Conservation (phyloP, 371 early-diverging fungal genomes). For the Mucor irregularis region DNA sequence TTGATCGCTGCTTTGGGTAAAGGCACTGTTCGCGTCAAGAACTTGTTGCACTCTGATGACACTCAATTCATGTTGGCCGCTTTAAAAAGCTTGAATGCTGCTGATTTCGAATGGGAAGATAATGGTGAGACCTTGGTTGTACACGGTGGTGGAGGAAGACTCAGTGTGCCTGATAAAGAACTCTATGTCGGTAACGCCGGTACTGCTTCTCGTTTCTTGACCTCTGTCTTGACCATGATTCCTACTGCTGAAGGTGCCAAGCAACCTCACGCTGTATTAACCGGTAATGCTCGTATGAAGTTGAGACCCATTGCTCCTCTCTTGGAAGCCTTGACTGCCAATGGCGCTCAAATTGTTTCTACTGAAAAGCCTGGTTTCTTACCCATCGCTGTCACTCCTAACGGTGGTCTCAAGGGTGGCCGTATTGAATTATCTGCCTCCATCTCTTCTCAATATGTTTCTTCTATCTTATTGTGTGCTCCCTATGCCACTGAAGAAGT, state of each 20-base stretch:
- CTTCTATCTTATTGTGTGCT: slow-evolving; percentile 92
- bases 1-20: slow-evolving; percentile 89
- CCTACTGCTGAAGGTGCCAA: slow-evolving; percentile 43
- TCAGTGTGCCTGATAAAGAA: slow-evolving; percentile 77
- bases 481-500: slow-evolving; percentile 88
- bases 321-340: slow-evolving; percentile 79
- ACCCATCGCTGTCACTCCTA: slow-evolving; percentile 81
- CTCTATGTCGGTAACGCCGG: slow-evolving; percentile 97
- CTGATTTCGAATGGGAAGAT: slow-evolving; percentile 90
- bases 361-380: slow-evolving; percentile 83
- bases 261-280: slow-evolving; percentile 64
- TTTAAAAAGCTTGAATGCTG: slow-evolving; percentile 83
- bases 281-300: slow-evolving; percentile 98
- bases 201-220: slow-evolving; percentile 95
- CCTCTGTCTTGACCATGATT: slow-evolving; percentile 84
- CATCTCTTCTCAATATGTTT: slow-evolving; percentile 96
- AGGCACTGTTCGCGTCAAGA: slow-evolving; percentile 83
- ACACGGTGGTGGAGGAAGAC: slow-evolving; percentile 73
- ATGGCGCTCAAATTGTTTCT: slow-evolving; percentile 81
- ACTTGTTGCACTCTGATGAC: slow-evolving; percentile 95
- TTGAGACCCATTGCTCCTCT: slow-evolving; percentile 93
- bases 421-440: slow-evolving; percentile 88
- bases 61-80: slow-evolving; percentile 97
- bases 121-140: slow-evolving; percentile 90
- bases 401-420: slow-evolving; percentile 85